A percentile compares a stretch with the other conserved stretches of the same genome.
phyloP scores from a whole-genome alignment of 2,329 filamentous ascomycete genomes.

The Sordariomycetes sp. region DNA sequence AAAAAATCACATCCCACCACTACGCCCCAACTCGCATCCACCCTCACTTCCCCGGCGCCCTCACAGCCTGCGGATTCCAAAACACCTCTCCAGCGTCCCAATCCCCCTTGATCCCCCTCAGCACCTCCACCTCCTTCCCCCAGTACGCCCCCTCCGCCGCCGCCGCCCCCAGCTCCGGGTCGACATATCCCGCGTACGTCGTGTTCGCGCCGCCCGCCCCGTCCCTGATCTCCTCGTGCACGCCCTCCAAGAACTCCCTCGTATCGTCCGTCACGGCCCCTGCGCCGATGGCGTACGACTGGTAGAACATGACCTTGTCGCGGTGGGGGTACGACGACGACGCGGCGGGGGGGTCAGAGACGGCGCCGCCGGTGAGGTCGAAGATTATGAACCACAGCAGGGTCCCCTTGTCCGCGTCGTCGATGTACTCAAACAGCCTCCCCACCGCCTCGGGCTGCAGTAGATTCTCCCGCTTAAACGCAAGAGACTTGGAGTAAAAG shows the following conservation, averaged over 20 bases:
- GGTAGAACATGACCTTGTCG: slow-evolving; percentile 50
- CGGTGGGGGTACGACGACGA: slow-evolving; percentile 50
- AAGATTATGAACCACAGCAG: slow-evolving; percentile 49
- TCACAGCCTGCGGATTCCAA: slow-evolving; percentile 43
- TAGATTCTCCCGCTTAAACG: slow-evolving; percentile 33
- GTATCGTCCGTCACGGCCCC: slow-evolving; percentile 29
- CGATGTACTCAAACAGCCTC: slow-evolving; percentile 39
- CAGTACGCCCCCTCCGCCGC: slow-evolving; percentile 38
- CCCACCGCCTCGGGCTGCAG: slow-evolving; percentile 30
- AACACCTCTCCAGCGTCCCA: slow-evolving; percentile 42
- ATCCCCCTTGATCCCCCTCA: slow-evolving; percentile 34
- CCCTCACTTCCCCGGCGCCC: neutral
- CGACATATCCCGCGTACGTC: slow-evolving; percentile 52
- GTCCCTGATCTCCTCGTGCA: slow-evolving; percentile 28
- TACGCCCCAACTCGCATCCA: neutral
- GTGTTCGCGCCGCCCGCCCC: slow-evolving; percentile 22
- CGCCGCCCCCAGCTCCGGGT: slow-evolving; percentile 28
- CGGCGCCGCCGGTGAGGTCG: slow-evolving; percentile 46
- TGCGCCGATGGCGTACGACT: slow-evolving; percentile 44
- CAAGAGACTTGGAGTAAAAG: slow-evolving; percentile 46
- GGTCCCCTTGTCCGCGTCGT: slow-evolving; percentile 32
- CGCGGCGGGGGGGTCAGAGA: slow-evolving; percentile 38
- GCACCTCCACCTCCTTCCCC: slow-evolving; percentile 31
- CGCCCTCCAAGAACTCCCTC: slow-evolving; percentile 33
- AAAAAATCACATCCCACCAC: neutral